Base-by-base conservation (phyloP, 768 basidiomycete genomes). In the Boletus pseudo-olivaceus region DNA sequence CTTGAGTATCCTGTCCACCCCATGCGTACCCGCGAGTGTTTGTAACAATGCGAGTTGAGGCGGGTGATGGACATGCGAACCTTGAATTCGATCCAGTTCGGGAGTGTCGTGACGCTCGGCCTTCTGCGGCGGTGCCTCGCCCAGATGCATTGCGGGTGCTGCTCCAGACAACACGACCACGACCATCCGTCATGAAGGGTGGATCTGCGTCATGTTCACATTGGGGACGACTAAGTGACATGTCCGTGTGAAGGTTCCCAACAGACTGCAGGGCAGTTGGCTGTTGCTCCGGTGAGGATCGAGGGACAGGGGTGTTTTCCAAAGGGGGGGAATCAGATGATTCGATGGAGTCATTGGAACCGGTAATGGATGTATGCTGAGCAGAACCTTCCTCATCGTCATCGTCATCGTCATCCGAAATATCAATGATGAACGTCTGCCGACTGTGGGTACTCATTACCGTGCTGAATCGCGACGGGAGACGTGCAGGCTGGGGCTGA, bases 171-270 rank as follows among this genome's bases (percentile, higher is more conserved):
- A 84, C 83, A 51, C 83, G 73, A 9, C 84, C 84, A 43, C 84
- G 75, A 27, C 84, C 84, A 65, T 86, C 84, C 14, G 84, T 85
- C 54, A 82, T 73, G 61, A 85, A 85, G 7, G 80, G 77, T 30
- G 82, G 80, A 29, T 77, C 74, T 17, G 60, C 39, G 15, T 74
- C 67, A 46, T 73, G 72, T 47, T 73, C 69, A 48, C 63, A 60
- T 42, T 59, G 68, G 37, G 55, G 59, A 44, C 52, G 66, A 37
- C 35, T 10, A 38, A 3, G 38, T 10, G 54, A 39, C 9, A 41
- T 12, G 14, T 63, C 61, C 11, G 44, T 12, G 10, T 41, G 59
- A 38, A 37, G 10, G 39, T 34, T 38, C 26, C 29, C 51, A 19
- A 27, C 17, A 47, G 58, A 32, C 49, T 59, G 58, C 15, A 26